Conservation (phyloP, 2,329 filamentous ascomycete species). For the Aschersonia sp. region DNA sequence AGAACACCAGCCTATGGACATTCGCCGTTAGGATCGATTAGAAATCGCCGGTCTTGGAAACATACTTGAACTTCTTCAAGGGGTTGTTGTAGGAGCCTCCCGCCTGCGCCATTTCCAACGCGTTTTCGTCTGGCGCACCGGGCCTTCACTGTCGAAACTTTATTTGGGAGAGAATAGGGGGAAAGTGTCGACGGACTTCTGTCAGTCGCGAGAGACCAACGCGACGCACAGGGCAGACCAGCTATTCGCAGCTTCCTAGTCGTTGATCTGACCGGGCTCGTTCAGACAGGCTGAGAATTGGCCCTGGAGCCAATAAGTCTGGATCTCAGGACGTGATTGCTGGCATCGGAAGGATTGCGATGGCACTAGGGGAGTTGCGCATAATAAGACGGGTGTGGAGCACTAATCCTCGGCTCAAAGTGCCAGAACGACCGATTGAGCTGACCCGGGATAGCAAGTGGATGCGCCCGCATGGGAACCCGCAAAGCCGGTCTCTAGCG, state of each 20-base stretch:
- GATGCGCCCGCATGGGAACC: no score
- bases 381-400: background rate
- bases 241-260: no score
- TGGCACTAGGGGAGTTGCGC: background rate
- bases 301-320: no score
- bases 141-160: no score
- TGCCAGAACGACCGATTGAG: no score
- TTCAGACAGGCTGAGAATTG: background rate
- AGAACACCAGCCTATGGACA: conserved; percentile 66
- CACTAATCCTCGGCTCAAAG: background rate
- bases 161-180: no score
- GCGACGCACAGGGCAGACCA: no score
- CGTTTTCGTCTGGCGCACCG: background rate
- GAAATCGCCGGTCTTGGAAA: background rate
- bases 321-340: background rate
- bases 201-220: no score
- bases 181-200: no score
- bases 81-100: conserved; percentile 94
- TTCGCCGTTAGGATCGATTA: background rate
- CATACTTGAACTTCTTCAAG: conserved; percentile 98
- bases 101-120: conserved; percentile 57
- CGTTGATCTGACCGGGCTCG: no score
- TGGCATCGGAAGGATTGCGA: background rate
- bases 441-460: no score
- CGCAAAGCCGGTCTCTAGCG: no score